Base-by-base conservation (phyloP, 768 basidiomycete species). In the Russula brevipes region DNA sequence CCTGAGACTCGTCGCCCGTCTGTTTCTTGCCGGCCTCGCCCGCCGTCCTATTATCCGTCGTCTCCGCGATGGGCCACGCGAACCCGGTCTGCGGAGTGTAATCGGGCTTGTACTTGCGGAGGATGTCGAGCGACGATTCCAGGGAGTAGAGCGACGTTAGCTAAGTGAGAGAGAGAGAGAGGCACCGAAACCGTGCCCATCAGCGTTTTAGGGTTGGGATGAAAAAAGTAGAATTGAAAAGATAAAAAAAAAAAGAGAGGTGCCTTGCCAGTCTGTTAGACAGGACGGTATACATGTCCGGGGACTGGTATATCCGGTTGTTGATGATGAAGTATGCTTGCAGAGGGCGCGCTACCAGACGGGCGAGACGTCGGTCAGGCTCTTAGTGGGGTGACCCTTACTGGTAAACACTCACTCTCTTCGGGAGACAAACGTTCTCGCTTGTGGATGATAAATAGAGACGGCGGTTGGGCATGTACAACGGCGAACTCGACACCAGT, bases 381-480 rank as follows among this genome's bases (percentile, higher is more conserved):
- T 55, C 10, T 5, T 14, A 42, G 47, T 47, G 49, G 5, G 31
- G 24, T 14, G 19, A 47, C 8, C 31, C 52, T 17, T 35, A 39
- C 3, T 16, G 24, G 47, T 70, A 30, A 17, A 0, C 11, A 10
- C 82, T 65, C 55, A 91, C 93, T 88, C 82, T 93, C 85, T 30
- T 90, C 86, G 2, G 90, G 90, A 6, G 89, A 91, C 56, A 90
- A 67, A 41, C 94, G 81, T 65, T 94, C 88, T 64, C 91, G 83
- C 74, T 94, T 95, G 72, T 95, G 93, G 46, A 96, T 89, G 66
- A 96, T 81, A 74, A 94, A 96, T 60, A 94, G 79, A 38, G 85
- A 80, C 1, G 94, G 94, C 9, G 91, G 86, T 57, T 86, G 78
- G 2, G 89, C 81, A 70, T 92, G 88, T 3, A 88, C 89, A 57